A percentile compares a stretch with the other conserved stretches of the same genome.
Evolutionary conservation across 441 rosid genomes (phyloP).

Genomic region (Kokia cookei): DNA sequence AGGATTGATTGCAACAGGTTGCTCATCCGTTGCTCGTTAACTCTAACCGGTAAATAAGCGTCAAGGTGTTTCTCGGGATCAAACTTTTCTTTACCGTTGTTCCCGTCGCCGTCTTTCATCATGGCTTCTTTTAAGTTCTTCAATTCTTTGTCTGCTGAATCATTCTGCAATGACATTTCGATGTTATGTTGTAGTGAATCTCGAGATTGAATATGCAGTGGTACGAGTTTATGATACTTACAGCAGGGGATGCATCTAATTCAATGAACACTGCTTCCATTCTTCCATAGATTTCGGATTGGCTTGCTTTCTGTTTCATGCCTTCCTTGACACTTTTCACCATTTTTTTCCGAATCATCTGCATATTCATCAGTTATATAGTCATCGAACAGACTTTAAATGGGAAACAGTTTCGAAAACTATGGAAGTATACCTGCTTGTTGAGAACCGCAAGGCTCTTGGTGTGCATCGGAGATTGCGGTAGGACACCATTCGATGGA

Average conservation of each 20-base stretch:
- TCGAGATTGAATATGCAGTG: not conserved
- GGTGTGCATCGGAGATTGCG: constrained; percentile 93
- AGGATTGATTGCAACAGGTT: constrained; percentile 74
- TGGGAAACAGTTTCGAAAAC: not conserved
- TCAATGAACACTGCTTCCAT: constrained; percentile 78
- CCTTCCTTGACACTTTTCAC: constrained; percentile 68
- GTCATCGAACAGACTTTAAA: constrained; percentile 1
- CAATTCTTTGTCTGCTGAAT: constrained; percentile 47
- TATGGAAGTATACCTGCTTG: constrained; percentile 45
- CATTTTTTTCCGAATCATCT: constrained; percentile 76
- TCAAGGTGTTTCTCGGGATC: constrained; percentile 72
- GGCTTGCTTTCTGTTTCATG: constrained; percentile 55
- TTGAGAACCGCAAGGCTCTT: constrained; percentile 80
- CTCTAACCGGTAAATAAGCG: constrained; percentile 68
- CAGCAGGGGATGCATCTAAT: constrained; percentile 62
- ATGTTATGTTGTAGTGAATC: not conserved
- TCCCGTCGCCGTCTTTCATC: constrained; percentile 44
- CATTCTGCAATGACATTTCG: constrained; percentile 22
- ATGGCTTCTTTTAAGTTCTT: constrained; percentile 63
- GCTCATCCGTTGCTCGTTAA: constrained; percentile 79
- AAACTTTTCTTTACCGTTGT: constrained; percentile 35
- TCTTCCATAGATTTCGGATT: constrained; percentile 67
- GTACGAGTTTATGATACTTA: constrained; percentile 14
- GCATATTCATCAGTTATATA: constrained; percentile 8
- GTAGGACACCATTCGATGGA: constrained; percentile 89